Evolutionary conservation across 169 alveolate genomes (phyloP), one percentile per base, ranked within the genome.

Genomic region (Plasmodium fragile): DNA sequence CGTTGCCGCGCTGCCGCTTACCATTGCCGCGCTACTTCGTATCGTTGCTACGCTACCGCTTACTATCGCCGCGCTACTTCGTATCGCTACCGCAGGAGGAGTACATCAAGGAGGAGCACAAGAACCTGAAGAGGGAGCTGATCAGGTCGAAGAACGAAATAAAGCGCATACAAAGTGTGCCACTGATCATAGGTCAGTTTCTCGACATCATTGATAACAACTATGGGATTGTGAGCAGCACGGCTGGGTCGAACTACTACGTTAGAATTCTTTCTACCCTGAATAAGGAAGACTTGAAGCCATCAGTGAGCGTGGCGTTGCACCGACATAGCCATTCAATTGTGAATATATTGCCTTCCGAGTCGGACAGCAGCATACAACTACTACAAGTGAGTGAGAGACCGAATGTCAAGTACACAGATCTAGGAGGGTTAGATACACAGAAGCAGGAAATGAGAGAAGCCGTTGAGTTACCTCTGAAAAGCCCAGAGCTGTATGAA

Each of bases 351-450:
- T 96, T 99, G 45, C 99, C 99, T 4, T 99, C 99, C 7, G 99
- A 99, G 92, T 99, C 99, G 13, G 99, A 99, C 95, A 98, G 99
- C 7, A 96, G 99, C 28, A 98, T 99, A 55, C 99, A 99, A 93
- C 97, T 99, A 99, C 97, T 99, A 97, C 99, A 98, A 93, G 97
- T 99, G 96, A 96, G 97, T 73, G 99, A 99, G 95, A 99, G 98
- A 93, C 99, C 99, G 0, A 99, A 99, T 96, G 99, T 99, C 22
- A 98, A 99, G n/a, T 99, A 99, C 94, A 94, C 99, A 94, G 99
- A 99, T 92, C 98, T 99, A 72, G 99, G 99, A 34, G 99, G 99
- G 1, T 87, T 99, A 95, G 99, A 99, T 95, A 97, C 98, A 7
- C 99, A 99, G 96, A 99, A 99, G 96, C 99, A 99, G 95, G 99